Evolutionary conservation across 169 alveolate genomes (phyloP).

Genomic region (Eimeria falciformis): DNA sequence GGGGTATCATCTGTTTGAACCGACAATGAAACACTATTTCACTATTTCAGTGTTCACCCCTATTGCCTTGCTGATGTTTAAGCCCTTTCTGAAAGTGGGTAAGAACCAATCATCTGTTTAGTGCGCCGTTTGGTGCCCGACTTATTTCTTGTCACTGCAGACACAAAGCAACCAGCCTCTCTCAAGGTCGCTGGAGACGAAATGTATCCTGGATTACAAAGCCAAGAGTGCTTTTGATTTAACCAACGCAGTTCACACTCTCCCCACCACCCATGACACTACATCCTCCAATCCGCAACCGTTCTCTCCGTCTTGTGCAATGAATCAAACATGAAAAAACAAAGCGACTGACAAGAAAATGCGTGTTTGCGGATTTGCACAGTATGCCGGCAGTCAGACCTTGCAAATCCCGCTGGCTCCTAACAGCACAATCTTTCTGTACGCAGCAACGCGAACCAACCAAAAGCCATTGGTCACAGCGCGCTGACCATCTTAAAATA

Average conservation of each 20-base stretch:
- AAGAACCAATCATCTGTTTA: background rate
- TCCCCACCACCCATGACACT: no score
- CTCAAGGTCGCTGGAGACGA: background rate
- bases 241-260: background rate
- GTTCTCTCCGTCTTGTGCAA: no score
- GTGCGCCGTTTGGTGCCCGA: background rate
- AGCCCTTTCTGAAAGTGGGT: background rate
- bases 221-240: background rate
- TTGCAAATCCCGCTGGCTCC: no score
- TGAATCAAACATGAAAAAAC: no score
- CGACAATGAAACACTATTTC: background rate
- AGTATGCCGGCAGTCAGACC: no score
- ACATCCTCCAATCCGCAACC: no score
- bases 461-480: no score
- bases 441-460: no score
- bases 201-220: background rate
- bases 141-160: background rate
- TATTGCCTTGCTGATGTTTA: background rate
- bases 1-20: background rate
- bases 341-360: no score
- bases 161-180: background rate
- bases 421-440: no score
- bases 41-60: background rate
- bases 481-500: no score
- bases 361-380: no score